Evolutionary conservation across 345 rosid species (phyloP).

Genomic region (Melaleuca quinquenervia): DNA sequence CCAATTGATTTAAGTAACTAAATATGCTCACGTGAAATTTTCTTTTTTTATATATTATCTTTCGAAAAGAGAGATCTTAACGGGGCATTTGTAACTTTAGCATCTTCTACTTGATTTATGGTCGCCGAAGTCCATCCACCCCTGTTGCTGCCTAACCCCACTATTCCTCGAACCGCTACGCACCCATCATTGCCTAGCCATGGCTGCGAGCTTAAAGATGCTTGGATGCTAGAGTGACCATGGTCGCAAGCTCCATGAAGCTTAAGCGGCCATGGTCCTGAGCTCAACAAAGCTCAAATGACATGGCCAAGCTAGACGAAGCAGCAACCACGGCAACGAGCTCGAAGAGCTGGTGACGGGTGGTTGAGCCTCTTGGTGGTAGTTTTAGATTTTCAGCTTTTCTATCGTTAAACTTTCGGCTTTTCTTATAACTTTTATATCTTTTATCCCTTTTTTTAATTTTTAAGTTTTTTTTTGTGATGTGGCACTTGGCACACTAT

Average conservation of each 20-base stretch:
- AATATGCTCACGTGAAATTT: too few species aligned
- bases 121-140: too few species aligned
- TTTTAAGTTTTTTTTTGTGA: background rate
- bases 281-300: background rate
- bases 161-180: background rate
- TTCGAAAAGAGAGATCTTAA: too few species aligned
- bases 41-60: too few species aligned
- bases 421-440: accelerated
- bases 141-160: background rate
- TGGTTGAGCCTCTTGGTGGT: background rate
- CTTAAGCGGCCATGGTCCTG: background rate
- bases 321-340: background rate
- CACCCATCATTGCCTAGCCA: background rate
- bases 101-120: too few species aligned
- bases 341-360: background rate
- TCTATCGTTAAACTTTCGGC: background rate
- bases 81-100: too few species aligned
- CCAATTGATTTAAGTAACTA: background rate
- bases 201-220: background rate
- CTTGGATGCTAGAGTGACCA: background rate
- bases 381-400: background rate
- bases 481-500: background rate
- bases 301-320: background rate
- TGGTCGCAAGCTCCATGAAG: background rate
- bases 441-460: background rate